Percentiles rank a stretch among this genome's conserved stretches.
Conservation (phyloP, 805 yeast species). For the Priceomyces castillae region DNA sequence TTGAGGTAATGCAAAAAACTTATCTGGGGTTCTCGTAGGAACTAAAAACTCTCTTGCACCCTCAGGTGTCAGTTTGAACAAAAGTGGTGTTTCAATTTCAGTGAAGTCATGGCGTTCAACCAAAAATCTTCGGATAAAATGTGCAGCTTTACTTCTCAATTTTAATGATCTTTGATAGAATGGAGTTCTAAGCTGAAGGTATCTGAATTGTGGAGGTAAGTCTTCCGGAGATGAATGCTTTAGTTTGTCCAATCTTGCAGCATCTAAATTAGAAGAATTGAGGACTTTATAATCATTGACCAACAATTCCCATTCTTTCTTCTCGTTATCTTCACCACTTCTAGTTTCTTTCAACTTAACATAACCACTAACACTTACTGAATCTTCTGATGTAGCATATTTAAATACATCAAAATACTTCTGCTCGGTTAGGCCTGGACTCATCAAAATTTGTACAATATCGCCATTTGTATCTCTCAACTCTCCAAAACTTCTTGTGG, state of each 20-base stretch:
- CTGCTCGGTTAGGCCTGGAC: slow-evolving; percentile 41
- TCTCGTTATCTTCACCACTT: slow-evolving; percentile 13
- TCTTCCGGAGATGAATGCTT: slow-evolving; percentile 48
- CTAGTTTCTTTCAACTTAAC: slow-evolving; percentile 34
- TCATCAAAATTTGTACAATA: slow-evolving; percentile 47
- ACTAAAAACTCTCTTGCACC: slow-evolving; percentile 96
- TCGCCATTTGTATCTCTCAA: slow-evolving; percentile 75
- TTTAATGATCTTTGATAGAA: slow-evolving; percentile 55
- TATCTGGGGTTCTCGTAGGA: slow-evolving; percentile 66
- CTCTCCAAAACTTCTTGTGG: slow-evolving; percentile 69
- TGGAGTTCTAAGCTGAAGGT: slow-evolving; percentile 69
- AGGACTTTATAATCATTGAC: slow-evolving; percentile 52
- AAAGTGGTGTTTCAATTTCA: slow-evolving; percentile 88
- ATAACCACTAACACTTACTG: slow-evolving; percentile 62
- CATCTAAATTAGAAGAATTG: slow-evolving; percentile 60
- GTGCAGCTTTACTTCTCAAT: slow-evolving; percentile 55
- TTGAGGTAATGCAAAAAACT: slow-evolving; percentile 89
- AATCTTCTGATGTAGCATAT: slow-evolving; percentile 66
- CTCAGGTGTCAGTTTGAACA: slow-evolving; percentile 96
- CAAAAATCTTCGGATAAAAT: slow-evolving; percentile 42
- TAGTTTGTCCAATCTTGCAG: slow-evolving; percentile 65
- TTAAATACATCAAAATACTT: slow-evolving; percentile 39
- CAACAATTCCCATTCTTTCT: slow-evolving; percentile 53
- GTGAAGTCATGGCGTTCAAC: slow-evolving; percentile 47
- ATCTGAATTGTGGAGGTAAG: slow-evolving; percentile 79